A percentile compares a stretch with the other conserved stretches of the same genome.
Evolutionary conservation across 352 stramenopile genomes (phyloP).

Genomic region (Globisporangium barbulae): DNA sequence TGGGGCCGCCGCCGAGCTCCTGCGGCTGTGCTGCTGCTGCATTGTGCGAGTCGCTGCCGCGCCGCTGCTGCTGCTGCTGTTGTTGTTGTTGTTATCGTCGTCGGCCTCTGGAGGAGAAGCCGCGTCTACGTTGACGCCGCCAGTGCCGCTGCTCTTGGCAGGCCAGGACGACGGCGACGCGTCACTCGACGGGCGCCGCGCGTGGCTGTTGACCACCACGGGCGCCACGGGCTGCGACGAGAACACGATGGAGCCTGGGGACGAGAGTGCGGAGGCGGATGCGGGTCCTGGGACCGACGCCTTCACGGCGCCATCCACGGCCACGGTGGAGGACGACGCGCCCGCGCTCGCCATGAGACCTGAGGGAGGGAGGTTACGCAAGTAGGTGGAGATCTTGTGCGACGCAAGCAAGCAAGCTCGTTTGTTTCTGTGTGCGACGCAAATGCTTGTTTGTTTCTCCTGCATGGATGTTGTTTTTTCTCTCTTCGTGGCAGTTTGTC

Average conservation of each 20-base stretch:
- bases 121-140: not conserved
- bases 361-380: not conserved
- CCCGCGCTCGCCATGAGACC: not conserved
- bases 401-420: not conserved
- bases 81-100: not conserved
- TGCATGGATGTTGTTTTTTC: not conserved
- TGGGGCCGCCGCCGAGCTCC: not conserved
- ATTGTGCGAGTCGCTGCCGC: no score
- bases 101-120: not conserved
- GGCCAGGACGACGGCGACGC: conserved; percentile 1
- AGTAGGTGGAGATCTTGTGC: not conserved
- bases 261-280: conserved; percentile 12
- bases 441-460: not conserved
- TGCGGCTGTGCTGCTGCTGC: conserved; percentile 6
- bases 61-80: not conserved
- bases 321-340: not conserved
- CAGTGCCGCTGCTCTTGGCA: not conserved
- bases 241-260: conserved; percentile 27
- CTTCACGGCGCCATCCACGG: not conserved
- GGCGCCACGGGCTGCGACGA: conserved; percentile 35
- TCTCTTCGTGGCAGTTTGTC: not conserved
- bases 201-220: conserved; percentile 28
- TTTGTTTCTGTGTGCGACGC: not conserved
- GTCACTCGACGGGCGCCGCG: conserved; percentile 19
- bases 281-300: not conserved